These are phyloP conservation scores for Amyloporia xantha DNA, from an alignment of 768 basidiomycete genomes.

Conservation along the genomic window DNA sequence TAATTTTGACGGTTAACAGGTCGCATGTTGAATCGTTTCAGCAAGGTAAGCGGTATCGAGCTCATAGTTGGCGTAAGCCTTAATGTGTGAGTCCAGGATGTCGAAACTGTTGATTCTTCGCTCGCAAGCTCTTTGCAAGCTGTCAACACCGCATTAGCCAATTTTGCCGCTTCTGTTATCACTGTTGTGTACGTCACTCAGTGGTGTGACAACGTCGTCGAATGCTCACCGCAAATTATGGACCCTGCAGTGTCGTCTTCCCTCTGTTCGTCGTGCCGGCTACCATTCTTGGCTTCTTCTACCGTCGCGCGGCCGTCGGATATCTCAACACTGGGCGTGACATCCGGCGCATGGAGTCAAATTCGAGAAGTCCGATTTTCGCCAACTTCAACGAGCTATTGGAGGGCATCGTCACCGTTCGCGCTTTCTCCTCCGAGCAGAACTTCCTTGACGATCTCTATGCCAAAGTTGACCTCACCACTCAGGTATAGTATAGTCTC, in stretches of 20 bases:
- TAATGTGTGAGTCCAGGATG: slow-evolving; percentile 38
- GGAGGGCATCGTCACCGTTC: slow-evolving; percentile 87
- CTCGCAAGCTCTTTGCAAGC: slow-evolving; percentile 62
- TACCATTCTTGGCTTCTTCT: slow-evolving; percentile 61
- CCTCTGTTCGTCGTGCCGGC: slow-evolving; percentile 82
- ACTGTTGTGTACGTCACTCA: slow-evolving; percentile 53
- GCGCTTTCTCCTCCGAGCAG: slow-evolving; percentile 81
- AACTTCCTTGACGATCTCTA: slow-evolving; percentile 74
- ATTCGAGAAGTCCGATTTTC: slow-evolving; percentile 77
- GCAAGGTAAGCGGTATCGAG: slow-evolving; percentile 54
- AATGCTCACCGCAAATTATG: too few relatives aligned
- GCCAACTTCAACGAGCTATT: slow-evolving; percentile 77
- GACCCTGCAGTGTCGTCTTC: slow-evolving; percentile 58
- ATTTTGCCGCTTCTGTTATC: slow-evolving; percentile 69
- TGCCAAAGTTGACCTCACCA: slow-evolving; percentile 69
- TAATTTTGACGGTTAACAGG: too few relatives aligned
- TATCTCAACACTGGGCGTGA: slow-evolving; percentile 80
- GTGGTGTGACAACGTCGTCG: too few relatives aligned
- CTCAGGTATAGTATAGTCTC: slow-evolving; percentile 40
- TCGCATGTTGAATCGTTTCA: slow-evolving; percentile 83
- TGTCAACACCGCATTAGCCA: slow-evolving; percentile 73
- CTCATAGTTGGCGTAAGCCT: slow-evolving; percentile 2
- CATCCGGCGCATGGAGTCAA: slow-evolving; percentile 86
- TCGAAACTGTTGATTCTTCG: slow-evolving; percentile 80
- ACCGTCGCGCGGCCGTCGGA: slow-evolving; percentile 61